Conservation (phyloP, 2,329 filamentous ascomycete species). For the Dothiorella sarmentorum region DNA sequence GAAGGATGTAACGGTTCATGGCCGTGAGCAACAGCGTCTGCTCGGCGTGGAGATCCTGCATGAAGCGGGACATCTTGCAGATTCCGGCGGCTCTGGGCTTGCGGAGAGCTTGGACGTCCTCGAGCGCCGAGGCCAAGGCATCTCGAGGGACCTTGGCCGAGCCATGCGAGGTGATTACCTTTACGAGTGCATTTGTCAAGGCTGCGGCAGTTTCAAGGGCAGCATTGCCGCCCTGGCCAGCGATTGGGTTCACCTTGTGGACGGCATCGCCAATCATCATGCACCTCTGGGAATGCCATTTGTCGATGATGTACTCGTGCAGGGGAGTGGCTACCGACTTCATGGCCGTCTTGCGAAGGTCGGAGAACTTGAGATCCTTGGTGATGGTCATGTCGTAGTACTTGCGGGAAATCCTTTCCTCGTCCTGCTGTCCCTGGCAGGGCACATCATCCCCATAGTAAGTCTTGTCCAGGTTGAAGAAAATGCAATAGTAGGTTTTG, state of each 20-base stretch:
- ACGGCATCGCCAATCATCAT: conserved; percentile 42
- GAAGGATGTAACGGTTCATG: neutral
- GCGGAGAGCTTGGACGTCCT: neutral
- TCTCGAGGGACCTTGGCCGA: neutral
- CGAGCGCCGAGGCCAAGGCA: neutral
- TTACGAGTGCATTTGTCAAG: conserved; percentile 16
- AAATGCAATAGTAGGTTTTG: conserved; percentile 26
- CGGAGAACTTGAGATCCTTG: conserved; percentile 30
- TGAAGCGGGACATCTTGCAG: neutral
- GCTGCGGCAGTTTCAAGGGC: conserved; percentile 23
- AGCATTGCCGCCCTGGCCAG: conserved; percentile 24
- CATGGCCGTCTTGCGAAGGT: conserved; percentile 31
- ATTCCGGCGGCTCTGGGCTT: neutral
- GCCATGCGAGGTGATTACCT: neutral
- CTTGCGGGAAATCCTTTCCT: conserved; percentile 25
- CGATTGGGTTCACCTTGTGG: conserved; percentile 37
- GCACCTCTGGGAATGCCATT: conserved; percentile 40
- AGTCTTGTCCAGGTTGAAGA: conserved; percentile 26
- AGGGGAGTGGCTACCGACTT: conserved; percentile 27
- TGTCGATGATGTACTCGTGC: conserved; percentile 38
- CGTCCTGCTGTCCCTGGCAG: conserved; percentile 33
- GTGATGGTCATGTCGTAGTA: conserved; percentile 29
- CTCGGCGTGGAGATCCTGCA: neutral
- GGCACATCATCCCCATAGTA: conserved; percentile 25
- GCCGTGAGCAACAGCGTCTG: neutral